Conservation (phyloP, 495 filamentous ascomycete genomes). For the Daldinia grandis region DNA sequence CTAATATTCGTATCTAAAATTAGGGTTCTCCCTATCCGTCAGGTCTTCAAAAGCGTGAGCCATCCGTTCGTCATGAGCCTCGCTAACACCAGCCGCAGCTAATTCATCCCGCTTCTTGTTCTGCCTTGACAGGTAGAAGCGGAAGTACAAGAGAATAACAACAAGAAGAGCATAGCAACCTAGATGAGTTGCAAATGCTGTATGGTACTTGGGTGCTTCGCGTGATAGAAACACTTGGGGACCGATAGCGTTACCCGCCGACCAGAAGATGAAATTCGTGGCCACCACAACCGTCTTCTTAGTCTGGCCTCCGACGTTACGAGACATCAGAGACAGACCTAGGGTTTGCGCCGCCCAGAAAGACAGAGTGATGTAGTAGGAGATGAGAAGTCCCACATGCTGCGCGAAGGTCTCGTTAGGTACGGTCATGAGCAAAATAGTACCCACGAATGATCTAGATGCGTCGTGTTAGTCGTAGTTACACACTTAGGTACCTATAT, state of each 20-base stretch:
- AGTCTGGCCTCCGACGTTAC: slow-evolving; percentile 64
- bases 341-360: slow-evolving; percentile 67
- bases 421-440: slow-evolving; percentile 64
- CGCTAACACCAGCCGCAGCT: slow-evolving; percentile 51
- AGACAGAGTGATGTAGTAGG: slow-evolving; percentile 64
- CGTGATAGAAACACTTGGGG: slow-evolving; percentile 63
- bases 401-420: slow-evolving; percentile 52
- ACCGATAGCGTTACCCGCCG: slow-evolving; percentile 60
- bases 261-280: slow-evolving; percentile 60
- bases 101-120: slow-evolving; percentile 59
- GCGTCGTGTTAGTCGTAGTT: not conserved
- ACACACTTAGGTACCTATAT: too few relatives aligned
- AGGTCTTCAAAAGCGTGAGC: slow-evolving; percentile 66
- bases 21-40: slow-evolving; percentile 66
- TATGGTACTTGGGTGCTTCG: slow-evolving; percentile 61
- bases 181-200: slow-evolving; percentile 64
- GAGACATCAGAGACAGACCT: slow-evolving; percentile 59
- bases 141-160: slow-evolving; percentile 54
- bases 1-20: slow-evolving; percentile 62
- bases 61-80: slow-evolving; percentile 52
- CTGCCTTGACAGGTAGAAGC: slow-evolving; percentile 56
- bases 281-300: slow-evolving; percentile 61
- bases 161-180: slow-evolving; percentile 62
- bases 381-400: slow-evolving; percentile 62
- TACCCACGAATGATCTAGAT: slow-evolving; percentile 61